phyloP scores from a whole-genome alignment of 192 early-diverging fungal genomes.

The Ambispora gerdemannii region DNA sequence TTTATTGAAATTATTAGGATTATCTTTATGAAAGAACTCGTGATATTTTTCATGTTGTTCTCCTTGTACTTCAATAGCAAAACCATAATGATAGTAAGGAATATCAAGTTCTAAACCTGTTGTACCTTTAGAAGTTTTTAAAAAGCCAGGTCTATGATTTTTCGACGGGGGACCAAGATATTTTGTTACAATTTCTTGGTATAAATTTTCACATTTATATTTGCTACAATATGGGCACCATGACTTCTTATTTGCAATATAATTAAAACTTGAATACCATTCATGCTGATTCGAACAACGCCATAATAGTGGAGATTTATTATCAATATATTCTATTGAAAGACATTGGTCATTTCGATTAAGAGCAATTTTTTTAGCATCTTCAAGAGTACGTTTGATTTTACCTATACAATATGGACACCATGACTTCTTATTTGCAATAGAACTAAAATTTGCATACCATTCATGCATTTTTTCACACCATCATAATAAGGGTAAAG shows the following conservation, averaged over 20 bases:
- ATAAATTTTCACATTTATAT: conserved; percentile 10
- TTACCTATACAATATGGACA: conserved; percentile 12
- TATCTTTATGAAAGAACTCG: not conserved
- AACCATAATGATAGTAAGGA: not conserved
- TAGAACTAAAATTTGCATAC: conserved; percentile 14
- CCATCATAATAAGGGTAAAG: not conserved
- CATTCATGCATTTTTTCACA: conserved; percentile 15
- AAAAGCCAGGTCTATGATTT: no score
- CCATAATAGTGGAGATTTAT: conserved; percentile 2
- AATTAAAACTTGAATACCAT: conserved; percentile 14
- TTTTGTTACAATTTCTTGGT: no score
- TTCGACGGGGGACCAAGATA: conserved; percentile 6
- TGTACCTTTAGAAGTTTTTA: not conserved
- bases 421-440: conserved; percentile 6
- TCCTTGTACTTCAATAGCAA: no score
- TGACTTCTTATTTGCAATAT: not conserved
- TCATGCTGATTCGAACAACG: conserved; percentile 4
- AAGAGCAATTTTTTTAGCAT: conserved; percentile 21
- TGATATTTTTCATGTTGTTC: no score
- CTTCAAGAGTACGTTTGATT: conserved; percentile 3
- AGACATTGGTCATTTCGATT: conserved; percentile 12
- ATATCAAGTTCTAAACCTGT: conserved; percentile 9
- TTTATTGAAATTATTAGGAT: conserved; percentile 5
- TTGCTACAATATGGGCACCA: conserved; percentile 1
- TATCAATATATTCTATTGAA: conserved; percentile 10